phyloP scores from a whole-genome alignment of 306 rosid species.

The Lathyrus aphaca region DNA sequence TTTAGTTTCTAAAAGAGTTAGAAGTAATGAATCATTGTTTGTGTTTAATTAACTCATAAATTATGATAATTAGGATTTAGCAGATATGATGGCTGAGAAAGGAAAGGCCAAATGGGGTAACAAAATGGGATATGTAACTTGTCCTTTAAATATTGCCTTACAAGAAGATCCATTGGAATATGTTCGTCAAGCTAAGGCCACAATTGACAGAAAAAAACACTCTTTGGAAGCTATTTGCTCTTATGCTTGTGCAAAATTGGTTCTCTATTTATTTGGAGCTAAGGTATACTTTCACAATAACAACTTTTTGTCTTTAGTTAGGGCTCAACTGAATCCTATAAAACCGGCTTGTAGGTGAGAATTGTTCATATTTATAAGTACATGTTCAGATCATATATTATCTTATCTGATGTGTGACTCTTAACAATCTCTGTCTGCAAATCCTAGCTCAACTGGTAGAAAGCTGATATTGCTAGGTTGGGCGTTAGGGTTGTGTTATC shows the following conservation, averaged over 20 bases:
- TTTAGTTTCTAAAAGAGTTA: constrained; percentile 1
- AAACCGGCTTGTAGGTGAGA: too few species aligned
- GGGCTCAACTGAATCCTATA: too few species aligned
- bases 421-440: too few species aligned
- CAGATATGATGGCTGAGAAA: constrained; percentile 67
- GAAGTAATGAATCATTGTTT: neutral
- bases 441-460: too few species aligned
- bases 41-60: neutral
- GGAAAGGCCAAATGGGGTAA: constrained; percentile 72
- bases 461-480: too few species aligned
- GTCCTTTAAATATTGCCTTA: constrained; percentile 51
- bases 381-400: too few species aligned
- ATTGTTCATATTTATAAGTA: too few species aligned
- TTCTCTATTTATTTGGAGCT: constrained; percentile 47
- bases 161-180: constrained; percentile 59
- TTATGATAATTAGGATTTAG: constrained; percentile 49
- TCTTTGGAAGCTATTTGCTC: constrained; percentile 59
- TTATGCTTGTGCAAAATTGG: constrained; percentile 25
- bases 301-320: too few species aligned
- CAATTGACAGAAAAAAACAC: constrained; percentile 59
- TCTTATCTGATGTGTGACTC: too few species aligned
- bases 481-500: too few species aligned
- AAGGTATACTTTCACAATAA: constrained; percentile 44
- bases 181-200: constrained; percentile 59
- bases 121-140: constrained; percentile 49